Percentiles rank a stretch among this genome's conserved stretches.
Evolutionary conservation across 208 protist genomes (phyloP).

Genomic region (Entamoeba nuttalli): DNA sequence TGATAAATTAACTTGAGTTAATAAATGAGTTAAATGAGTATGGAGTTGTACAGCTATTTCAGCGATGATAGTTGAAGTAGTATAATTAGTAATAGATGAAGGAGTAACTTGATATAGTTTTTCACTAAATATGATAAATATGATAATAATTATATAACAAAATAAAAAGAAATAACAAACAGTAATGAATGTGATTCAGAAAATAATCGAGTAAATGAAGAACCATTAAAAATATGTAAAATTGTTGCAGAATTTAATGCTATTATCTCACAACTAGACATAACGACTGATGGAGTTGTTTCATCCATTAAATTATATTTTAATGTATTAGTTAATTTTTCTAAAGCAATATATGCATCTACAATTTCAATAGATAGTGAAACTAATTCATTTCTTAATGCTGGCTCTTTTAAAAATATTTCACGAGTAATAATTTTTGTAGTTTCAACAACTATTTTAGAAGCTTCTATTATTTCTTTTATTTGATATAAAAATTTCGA

Average conservation of each 20-base stretch:
- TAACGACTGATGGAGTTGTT: neutral
- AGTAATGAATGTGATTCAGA: neutral
- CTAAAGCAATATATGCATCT: neutral
- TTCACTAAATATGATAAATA: neutral
- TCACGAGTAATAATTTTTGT: neutral
- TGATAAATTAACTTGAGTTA: neutral
- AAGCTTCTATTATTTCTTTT: neutral
- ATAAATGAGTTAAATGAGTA: neutral
- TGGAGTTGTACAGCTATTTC: neutral
- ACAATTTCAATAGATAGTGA: neutral
- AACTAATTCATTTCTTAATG: neutral
- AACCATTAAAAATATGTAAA: neutral
- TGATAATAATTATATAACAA: too few relatives aligned
- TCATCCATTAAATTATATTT: neutral
- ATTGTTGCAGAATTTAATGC: neutral
- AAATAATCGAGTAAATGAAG: neutral
- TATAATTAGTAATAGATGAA: neutral
- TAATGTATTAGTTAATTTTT: neutral
- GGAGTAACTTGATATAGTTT: neutral
- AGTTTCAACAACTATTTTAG: neutral
- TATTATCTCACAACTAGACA: neutral
- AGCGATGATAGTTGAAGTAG: neutral
- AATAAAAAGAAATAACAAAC: neutral
- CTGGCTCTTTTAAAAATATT: neutral
- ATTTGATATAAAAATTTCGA: neutral